Conservation (phyloP, 192 early-diverging fungal species). For the Coemansia sp. region DNA sequence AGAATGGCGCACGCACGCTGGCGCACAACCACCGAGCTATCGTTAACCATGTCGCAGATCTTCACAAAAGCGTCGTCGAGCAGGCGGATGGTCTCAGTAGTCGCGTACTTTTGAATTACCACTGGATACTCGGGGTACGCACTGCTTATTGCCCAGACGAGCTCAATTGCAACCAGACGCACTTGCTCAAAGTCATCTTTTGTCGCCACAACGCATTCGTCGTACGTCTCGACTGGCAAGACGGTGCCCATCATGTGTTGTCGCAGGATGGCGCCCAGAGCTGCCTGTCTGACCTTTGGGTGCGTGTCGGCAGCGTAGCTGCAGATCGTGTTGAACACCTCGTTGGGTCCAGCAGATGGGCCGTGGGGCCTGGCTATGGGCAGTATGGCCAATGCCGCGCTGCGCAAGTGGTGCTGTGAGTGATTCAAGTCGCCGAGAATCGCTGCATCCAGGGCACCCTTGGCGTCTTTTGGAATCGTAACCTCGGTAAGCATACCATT, state of each 20-base stretch:
- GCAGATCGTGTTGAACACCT: slow-evolving; percentile 28
- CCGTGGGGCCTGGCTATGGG: slow-evolving; percentile 5
- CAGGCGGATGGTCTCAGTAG: slow-evolving; percentile 37
- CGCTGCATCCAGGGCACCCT: slow-evolving; percentile 5
- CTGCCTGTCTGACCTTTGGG: slow-evolving; percentile 40
- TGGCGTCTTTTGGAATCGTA: background rate
- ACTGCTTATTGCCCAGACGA: slow-evolving; percentile 63
- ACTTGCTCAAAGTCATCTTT: slow-evolving; percentile 73
- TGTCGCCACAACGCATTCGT: slow-evolving; percentile 60
- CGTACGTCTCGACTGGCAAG: slow-evolving; percentile 55
- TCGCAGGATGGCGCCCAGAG: slow-evolving; percentile 22
- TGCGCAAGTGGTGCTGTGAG: slow-evolving; percentile 44
- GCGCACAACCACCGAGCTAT: slow-evolving; percentile 64
- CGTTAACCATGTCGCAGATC: slow-evolving; percentile 81
- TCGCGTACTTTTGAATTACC: slow-evolving; percentile 28
- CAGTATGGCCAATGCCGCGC: slow-evolving; percentile 24
- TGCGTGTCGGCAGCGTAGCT: slow-evolving; percentile 37
- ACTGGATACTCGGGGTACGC: slow-evolving; percentile 50
- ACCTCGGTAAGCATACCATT: slow-evolving; percentile 19
- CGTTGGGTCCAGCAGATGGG: background rate
- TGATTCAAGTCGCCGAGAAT: slow-evolving; percentile 31
- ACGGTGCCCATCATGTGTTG: slow-evolving; percentile 24
- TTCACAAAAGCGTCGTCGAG: slow-evolving; percentile 76
- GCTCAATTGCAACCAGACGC: slow-evolving; percentile 62
- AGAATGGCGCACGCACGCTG: slow-evolving; percentile 71